A percentile compares a stretch with the other conserved stretches of the same genome.
These are phyloP conservation scores for Aureobasidium mangrovei DNA, from an alignment of 2,329 filamentous ascomycete species.

Conservation along the genomic window DNA sequence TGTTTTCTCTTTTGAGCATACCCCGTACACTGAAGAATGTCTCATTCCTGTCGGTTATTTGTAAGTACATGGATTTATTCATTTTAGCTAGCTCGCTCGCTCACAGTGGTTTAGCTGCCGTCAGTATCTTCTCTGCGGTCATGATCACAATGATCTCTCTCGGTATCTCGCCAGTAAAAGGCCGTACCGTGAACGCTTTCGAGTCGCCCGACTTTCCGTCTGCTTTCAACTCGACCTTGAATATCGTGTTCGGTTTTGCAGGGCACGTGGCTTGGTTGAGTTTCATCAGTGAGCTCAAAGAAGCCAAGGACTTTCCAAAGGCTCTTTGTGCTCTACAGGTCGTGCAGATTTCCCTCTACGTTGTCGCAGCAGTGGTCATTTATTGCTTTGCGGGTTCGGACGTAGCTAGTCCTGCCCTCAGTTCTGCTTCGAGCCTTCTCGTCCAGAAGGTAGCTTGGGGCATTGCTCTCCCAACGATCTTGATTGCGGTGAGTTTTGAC, in stretches of 20 bases:
- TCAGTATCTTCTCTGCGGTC: slow-evolving; percentile 54
- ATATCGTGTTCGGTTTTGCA: slow-evolving; percentile 60
- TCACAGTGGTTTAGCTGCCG: slow-evolving; percentile 35
- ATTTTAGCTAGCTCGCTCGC: no score
- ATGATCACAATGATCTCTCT: slow-evolving; percentile 59
- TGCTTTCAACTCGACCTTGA: slow-evolving; percentile 54
- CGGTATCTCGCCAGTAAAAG: slow-evolving; percentile 38
- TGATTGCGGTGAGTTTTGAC: slow-evolving; percentile 42
- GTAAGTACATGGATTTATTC: no score
- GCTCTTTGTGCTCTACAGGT: slow-evolving; percentile 54
- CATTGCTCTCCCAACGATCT: slow-evolving; percentile 60
- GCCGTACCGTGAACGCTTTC: slow-evolving; percentile 32
- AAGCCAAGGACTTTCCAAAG: slow-evolving; percentile 53
- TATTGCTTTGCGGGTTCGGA: slow-evolving; percentile 55
- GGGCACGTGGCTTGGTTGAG: slow-evolving; percentile 61
- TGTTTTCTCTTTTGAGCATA: slow-evolving; percentile 52
- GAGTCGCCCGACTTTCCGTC: slow-evolving; percentile 36
- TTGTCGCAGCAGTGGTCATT: slow-evolving; percentile 56
- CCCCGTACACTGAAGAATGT: slow-evolving; percentile 55
- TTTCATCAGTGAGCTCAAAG: slow-evolving; percentile 56
- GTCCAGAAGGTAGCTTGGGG: slow-evolving; percentile 59
- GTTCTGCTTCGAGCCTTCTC: slow-evolving; percentile 43
- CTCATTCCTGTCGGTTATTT: slow-evolving; percentile 52
- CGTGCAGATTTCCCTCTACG: slow-evolving; percentile 53
- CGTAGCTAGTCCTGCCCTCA: slow-evolving; percentile 58